phyloP scores from a whole-genome alignment of 2,329 filamentous ascomycete species.

The Neurospora sp. region DNA sequence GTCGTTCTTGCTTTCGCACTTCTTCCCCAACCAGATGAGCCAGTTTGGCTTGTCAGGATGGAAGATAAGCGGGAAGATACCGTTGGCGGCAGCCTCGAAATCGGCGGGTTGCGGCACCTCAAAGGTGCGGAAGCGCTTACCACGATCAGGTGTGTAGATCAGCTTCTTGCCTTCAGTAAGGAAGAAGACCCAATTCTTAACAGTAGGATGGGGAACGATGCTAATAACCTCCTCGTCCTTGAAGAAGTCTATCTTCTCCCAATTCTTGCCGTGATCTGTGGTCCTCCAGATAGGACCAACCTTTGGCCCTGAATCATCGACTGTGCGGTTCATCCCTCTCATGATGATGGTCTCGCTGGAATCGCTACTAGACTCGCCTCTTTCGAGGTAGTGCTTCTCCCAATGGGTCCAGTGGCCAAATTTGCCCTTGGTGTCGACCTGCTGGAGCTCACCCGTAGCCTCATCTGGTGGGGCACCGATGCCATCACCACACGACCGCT shows the following conservation, averaged over 20 bases:
- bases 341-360: constrained; percentile 64
- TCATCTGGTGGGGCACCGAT: constrained; percentile 37
- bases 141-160: constrained; percentile 75
- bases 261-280: constrained; percentile 80
- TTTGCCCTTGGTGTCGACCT: constrained; percentile 46
- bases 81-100: constrained; percentile 12
- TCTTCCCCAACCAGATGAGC: constrained; percentile 80
- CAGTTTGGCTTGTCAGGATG: constrained; percentile 80
- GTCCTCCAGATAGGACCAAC: constrained; percentile 60
- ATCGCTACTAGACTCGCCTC: constrained; percentile 51
- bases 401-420: constrained; percentile 42
- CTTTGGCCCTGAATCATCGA: constrained; percentile 35
- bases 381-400: constrained; percentile 68
- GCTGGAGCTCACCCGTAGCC: constrained; percentile 56
- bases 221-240: constrained; percentile 57
- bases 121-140: constrained; percentile 64
- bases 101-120: constrained; percentile 50
- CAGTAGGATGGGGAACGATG: constrained; percentile 70
- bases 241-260: constrained; percentile 55
- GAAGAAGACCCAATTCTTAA: constrained; percentile 81
- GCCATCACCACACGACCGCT: constrained; percentile 65
- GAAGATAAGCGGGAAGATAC: constrained; percentile 54
- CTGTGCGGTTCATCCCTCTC: constrained; percentile 31
- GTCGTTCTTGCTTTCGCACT: constrained; percentile 48
- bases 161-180: constrained; percentile 58